Base-by-base conservation (phyloP, 768 basidiomycete species). In the Tulasnella sp. region DNA sequence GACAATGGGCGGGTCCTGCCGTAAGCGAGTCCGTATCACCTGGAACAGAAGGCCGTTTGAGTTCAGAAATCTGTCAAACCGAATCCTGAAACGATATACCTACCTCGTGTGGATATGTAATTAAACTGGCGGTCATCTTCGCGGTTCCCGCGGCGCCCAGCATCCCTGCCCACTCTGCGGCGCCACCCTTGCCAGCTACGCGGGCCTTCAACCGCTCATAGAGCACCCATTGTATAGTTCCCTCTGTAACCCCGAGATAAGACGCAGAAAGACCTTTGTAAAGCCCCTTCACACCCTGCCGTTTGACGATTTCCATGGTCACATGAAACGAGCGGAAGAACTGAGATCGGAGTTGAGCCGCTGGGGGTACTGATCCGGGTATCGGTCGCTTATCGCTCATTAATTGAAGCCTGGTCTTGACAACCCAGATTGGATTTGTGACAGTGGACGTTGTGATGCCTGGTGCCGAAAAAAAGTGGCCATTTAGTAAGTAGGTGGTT, bases 401-500 rank as follows among this genome's bases (percentile, higher is more conserved):
- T 2, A 99, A 80, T 68, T 99, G 96, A 55, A 99, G 66, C 5
- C 94, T 84, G 45, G 96, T 99, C 71, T 98, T 99, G 62, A 99
- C 91, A 49, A 99, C 96, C 96, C 96, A 99, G 24, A 99, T 94
- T 0, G 96, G 96, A 70, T 99, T 99, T 21, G 96, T 98, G 10
- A 82, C 90, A 0, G 90, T 85, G 3, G 92, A 81, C 0, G 96
- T 99, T 30, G 77, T 75, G 63, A 98, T 74, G 0, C 94, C 93
- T 71, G 60, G 2, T 25, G 19, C 49, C 27, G 21, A 44, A 29
- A 48, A 48, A 11, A 48, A 48, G 11, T 7, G n/a, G 46, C n/a
- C n/a, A n/a, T n/a, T n/a, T 11, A 27, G 24, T 53, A 11, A 22
- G n/a, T 9, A 53, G 12, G 22, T 19, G 7, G 31, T 15, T 15